Evolutionary conservation across 176 grass and related monocot genomes (phyloP).

Genomic region (Olyra latifolia): DNA sequence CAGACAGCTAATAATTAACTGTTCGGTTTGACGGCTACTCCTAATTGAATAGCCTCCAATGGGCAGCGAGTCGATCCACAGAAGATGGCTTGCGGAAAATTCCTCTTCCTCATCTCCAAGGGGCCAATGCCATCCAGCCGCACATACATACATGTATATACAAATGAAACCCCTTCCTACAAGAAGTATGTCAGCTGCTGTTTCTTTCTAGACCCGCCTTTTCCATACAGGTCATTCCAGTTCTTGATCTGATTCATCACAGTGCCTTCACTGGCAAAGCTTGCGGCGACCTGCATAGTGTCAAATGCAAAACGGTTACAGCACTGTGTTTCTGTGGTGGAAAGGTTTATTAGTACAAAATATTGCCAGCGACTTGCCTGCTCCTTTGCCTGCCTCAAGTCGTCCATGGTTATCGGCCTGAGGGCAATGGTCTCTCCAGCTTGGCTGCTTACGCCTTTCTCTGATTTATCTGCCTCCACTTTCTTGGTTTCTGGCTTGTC

Average conservation of each 20-base stretch:
- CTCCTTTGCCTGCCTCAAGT: slow-evolving; percentile 78
- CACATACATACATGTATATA: neutral
- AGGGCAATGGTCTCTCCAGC: slow-evolving; percentile 33
- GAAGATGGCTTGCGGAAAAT: neutral
- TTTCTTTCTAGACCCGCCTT: slow-evolving; percentile 81
- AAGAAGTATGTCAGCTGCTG: slow-evolving; percentile 75
- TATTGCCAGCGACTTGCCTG: slow-evolving; percentile 46
- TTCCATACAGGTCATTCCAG: slow-evolving; percentile 88
- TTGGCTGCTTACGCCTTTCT: neutral
- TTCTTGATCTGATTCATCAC: slow-evolving; percentile 71
- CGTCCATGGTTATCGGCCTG: slow-evolving; percentile 83
- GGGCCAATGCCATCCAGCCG: slow-evolving; percentile 1
- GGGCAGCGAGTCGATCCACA: no score
- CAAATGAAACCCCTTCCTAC: slow-evolving; percentile 31
- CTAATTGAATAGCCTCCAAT: neutral
- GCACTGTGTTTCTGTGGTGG: neutral
- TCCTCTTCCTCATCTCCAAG: neutral
- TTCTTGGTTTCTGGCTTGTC: slow-evolving; percentile 14
- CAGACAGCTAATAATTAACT: no score
- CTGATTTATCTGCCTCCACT: neutral
- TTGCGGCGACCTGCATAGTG: slow-evolving; percentile 56
- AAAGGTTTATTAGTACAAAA: neutral
- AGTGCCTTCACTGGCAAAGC: slow-evolving; percentile 61
- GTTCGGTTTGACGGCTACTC: neutral
- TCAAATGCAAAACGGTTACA: neutral